phyloP scores from a whole-genome alignment of 2,329 filamentous ascomycete species.

The Fusarium pseudograminearum region DNA sequence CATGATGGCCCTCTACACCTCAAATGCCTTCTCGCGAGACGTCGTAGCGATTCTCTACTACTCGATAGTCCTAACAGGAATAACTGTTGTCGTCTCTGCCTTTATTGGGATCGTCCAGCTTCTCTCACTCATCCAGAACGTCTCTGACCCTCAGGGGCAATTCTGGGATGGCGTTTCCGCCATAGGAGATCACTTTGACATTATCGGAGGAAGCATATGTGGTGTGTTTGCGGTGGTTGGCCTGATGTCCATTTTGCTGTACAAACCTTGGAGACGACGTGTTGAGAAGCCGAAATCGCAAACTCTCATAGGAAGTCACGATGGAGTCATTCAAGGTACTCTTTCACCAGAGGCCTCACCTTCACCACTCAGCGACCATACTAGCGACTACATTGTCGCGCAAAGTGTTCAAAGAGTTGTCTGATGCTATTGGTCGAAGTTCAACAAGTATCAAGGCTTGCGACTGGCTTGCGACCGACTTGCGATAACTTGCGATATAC shows the following conservation, averaged over 20 bases:
- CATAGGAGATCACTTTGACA: constrained; percentile 84
- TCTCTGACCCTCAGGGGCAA: constrained; percentile 76
- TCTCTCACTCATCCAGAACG: constrained; percentile 80
- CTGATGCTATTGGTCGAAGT: too few relatives aligned
- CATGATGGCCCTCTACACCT: constrained; percentile 95
- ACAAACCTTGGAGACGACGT: constrained; percentile 79
- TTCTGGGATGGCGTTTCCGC: constrained; percentile 91
- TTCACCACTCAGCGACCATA: background rate
- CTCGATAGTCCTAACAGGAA: constrained; percentile 84
- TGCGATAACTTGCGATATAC: too few relatives aligned
- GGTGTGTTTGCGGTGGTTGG: constrained; percentile 86
- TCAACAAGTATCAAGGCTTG: background rate
- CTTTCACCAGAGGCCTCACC: background rate
- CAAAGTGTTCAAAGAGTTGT: background rate
- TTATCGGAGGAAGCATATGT: constrained; percentile 88
- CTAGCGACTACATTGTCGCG: background rate
- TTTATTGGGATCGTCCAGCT: constrained; percentile 90
- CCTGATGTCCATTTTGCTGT: constrained; percentile 76
- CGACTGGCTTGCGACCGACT: background rate
- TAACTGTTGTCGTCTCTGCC: constrained; percentile 85
- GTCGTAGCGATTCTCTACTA: constrained; percentile 94
- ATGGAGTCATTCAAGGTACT: background rate
- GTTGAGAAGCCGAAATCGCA: constrained; percentile 49
- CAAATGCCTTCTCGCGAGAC: constrained; percentile 80
- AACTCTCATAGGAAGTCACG: constrained; percentile 10